Percentiles rank a stretch among this genome's conserved stretches.
phyloP scores from a whole-genome alignment of 371 early-diverging fungal genomes.

The Blakeslea trispora region DNA sequence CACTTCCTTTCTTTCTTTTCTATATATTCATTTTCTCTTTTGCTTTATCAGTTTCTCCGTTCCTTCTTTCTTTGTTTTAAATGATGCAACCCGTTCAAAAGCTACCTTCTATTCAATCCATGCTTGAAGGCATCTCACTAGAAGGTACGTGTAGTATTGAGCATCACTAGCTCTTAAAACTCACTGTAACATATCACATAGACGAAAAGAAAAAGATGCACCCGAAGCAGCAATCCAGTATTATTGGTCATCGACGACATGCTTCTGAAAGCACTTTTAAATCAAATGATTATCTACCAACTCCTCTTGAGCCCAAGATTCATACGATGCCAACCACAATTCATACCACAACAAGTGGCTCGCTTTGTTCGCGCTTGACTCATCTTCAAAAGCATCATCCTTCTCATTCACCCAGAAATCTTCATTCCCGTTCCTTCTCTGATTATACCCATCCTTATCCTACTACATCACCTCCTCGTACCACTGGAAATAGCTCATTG shows the following conservation, averaged over 20 bases:
- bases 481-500: slow-evolving; percentile 12
- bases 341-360: slow-evolving; percentile 25
- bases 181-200: too few species aligned
- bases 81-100: slow-evolving; percentile 13
- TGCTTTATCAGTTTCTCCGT: slow-evolving; percentile 12
- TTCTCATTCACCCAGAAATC: slow-evolving; percentile 29
- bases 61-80: slow-evolving; percentile 8
- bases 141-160: too few species aligned
- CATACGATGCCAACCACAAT: slow-evolving; percentile 11
- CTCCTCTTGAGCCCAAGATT: slow-evolving; percentile 10
- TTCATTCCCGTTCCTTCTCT: slow-evolving; percentile 52
- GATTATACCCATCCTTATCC: slow-evolving; percentile 52
- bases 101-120: slow-evolving; percentile 32
- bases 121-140: slow-evolving; percentile 24
- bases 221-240: neutral
- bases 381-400: slow-evolving; percentile 17
- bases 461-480: slow-evolving; percentile 19
- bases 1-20: slow-evolving; percentile 6
- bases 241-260: slow-evolving; percentile 31
- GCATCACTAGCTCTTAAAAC: too few species aligned
- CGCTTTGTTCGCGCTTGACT: slow-evolving; percentile 23
- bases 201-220: neutral
- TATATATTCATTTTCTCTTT: slow-evolving; percentile 7
- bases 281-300: slow-evolving; percentile 1
- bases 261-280: slow-evolving; percentile 19